Percentiles rank a stretch among this genome's conserved stretches.
Conservation (phyloP, 768 basidiomycete species). For the Amyloporia xantha region DNA sequence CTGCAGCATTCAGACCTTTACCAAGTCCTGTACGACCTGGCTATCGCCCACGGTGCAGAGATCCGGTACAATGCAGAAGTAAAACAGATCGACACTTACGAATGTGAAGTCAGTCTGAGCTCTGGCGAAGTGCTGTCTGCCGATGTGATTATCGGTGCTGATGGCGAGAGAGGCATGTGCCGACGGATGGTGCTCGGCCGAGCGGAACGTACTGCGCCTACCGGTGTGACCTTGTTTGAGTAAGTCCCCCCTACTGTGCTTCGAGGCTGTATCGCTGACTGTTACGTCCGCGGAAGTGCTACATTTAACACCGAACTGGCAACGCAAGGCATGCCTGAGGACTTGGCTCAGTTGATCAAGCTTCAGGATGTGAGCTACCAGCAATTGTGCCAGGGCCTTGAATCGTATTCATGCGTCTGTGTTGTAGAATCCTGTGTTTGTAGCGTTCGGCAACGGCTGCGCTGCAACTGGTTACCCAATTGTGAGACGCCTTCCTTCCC, state of each 20-base stretch:
- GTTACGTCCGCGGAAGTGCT: too few relatives aligned
- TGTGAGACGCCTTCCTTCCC: too few relatives aligned
- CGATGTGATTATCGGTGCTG: constrained; percentile 31
- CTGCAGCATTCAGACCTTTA: constrained; percentile 29
- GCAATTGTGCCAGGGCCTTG: too few relatives aligned
- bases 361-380: not conserved
- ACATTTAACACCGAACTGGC: not conserved
- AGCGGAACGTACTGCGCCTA: constrained; percentile 7
- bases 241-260: constrained; percentile 11
- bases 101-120: constrained; percentile 21
- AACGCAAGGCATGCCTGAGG: not conserved
- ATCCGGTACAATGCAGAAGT: constrained; percentile 23
- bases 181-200: constrained; percentile 14
- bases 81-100: constrained; percentile 16
- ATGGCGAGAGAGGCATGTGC: constrained; percentile 24
- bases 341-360: not conserved
- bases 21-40: constrained; percentile 25
- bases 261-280: not conserved
- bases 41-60: constrained; percentile 20
- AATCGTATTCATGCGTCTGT: too few relatives aligned
- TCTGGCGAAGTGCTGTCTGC: constrained; percentile 24
- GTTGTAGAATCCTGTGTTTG: not conserved
- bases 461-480: constrained; percentile 7
- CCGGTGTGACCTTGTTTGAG: constrained; percentile 23
- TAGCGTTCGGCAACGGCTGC: constrained; percentile 9